Conservation (phyloP, 2,329 filamentous ascomycete species). For the Sphaerulina vaccinii region DNA sequence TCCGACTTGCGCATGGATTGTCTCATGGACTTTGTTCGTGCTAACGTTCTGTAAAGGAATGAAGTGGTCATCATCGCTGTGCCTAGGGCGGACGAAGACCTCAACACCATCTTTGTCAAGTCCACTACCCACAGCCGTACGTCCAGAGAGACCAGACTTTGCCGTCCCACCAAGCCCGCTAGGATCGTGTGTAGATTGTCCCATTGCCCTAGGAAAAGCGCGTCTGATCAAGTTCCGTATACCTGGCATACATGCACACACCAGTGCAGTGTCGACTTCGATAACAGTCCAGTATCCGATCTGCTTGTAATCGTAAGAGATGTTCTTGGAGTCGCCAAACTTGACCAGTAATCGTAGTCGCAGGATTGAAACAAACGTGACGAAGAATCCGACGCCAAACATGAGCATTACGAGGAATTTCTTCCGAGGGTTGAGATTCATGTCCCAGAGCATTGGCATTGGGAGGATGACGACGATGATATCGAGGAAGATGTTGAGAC, state of each 20-base stretch:
- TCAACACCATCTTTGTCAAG: constrained; percentile 14
- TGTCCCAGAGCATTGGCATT: constrained; percentile 24
- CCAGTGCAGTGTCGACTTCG: constrained; percentile 21
- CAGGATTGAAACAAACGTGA: constrained; percentile 21
- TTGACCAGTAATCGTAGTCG: constrained; percentile 19
- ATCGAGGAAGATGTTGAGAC: constrained; percentile 23
- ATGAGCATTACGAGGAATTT: constrained; percentile 24
- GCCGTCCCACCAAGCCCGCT: constrained; percentile 1
- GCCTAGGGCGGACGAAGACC: constrained; percentile 16
- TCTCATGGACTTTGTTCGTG: no score
- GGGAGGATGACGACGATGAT: constrained; percentile 18
- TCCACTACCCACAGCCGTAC: constrained; percentile 18
- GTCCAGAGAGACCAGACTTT: constrained; percentile 13
- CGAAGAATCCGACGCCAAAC: constrained; percentile 24
- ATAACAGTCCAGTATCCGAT: constrained; percentile 24
- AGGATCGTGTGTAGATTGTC: neutral
- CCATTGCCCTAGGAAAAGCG: constrained; percentile 21
- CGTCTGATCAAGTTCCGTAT: constrained; percentile 23
- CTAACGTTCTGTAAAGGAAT: constrained; percentile 53
- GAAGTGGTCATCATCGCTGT: constrained; percentile 23
- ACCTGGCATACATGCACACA: constrained; percentile 25
- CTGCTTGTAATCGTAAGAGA: constrained; percentile 24
- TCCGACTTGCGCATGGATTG: no score
- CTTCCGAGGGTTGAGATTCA: constrained; percentile 23
- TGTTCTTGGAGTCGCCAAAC: constrained; percentile 20